These are phyloP conservation scores for Trametes sanguinea DNA, from an alignment of 768 basidiomycete genomes.

Conservation along the genomic window DNA sequence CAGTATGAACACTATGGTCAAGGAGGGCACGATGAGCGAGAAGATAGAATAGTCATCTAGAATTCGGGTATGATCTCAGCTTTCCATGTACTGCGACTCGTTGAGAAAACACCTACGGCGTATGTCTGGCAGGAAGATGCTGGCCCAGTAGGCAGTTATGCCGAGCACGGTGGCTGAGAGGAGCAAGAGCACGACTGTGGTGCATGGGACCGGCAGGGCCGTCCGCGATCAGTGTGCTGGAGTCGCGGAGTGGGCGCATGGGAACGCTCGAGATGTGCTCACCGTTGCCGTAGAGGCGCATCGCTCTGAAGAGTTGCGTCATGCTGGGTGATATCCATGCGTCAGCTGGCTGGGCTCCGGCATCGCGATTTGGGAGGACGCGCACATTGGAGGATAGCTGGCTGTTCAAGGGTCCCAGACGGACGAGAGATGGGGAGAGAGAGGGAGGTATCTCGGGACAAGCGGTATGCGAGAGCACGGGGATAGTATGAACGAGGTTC, in stretches of 20 bases:
- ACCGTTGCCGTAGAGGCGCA: conserved; percentile 36
- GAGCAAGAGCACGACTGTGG: conserved; percentile 40
- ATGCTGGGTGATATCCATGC: conserved; percentile 25
- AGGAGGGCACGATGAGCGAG: conserved; percentile 61
- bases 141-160: conserved; percentile 66
- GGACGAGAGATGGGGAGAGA: neutral
- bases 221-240: conserved; percentile 1
- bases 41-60: conserved; percentile 74
- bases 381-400: conserved; percentile 12
- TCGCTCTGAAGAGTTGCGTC: conserved; percentile 37
- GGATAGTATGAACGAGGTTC: neutral
- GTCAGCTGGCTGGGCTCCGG: neutral
- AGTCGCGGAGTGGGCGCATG: conserved; percentile 1
- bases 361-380: neutral
- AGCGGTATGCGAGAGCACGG: neutral
- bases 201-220: neutral
- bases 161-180: conserved; percentile 61
- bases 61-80: neutral
- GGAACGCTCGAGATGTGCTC: conserved; percentile 11
- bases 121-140: conserved; percentile 62
- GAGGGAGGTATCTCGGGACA: conserved; percentile 4
- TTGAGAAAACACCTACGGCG: conserved; percentile 49
- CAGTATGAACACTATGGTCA: conserved; percentile 60
- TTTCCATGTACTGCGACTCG: neutral
- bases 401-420: neutral